A percentile compares a stretch with the other conserved stretches of the same genome.
These are phyloP conservation scores for Nicotiana noctiflora DNA, from an alignment of 257 asterid species.

Conservation along the genomic window DNA sequence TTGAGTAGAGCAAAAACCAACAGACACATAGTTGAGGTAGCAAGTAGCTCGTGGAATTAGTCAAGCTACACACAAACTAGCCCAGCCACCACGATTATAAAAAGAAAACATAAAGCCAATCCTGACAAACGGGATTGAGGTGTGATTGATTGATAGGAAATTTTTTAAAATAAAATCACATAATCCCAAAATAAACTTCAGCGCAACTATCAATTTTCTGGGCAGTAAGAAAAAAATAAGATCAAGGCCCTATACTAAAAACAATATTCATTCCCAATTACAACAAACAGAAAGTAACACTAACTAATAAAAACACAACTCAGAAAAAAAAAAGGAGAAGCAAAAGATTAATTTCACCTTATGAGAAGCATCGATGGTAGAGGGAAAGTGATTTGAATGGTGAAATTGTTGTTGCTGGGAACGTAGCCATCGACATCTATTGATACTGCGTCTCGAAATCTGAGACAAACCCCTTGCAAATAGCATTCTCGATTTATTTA, in stretches of 20 bases:
- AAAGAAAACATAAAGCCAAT: background rate
- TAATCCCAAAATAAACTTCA: background rate
- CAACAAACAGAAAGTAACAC: background rate
- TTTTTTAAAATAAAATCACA: background rate
- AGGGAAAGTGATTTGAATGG: background rate
- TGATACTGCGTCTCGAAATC: slow-evolving; percentile 18
- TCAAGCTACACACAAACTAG: too few species aligned
- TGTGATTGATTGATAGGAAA: background rate
- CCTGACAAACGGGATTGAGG: background rate
- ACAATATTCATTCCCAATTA: background rate
- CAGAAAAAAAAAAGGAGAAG: background rate
- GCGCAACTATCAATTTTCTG: background rate
- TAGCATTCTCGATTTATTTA: background rate
- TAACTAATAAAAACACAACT: too few species aligned
- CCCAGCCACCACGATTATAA: too few species aligned
- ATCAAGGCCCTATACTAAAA: too few species aligned
- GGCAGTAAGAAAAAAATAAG: background rate
- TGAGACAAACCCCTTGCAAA: slow-evolving; percentile 16
- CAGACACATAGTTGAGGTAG: too few species aligned
- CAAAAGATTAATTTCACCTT: slow-evolving; percentile 10
- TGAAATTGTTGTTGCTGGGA: background rate
- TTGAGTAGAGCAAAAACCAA: background rate
- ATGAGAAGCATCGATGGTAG: slow-evolving; percentile 13
- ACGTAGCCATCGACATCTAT: background rate
- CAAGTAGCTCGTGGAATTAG: too few species aligned